phyloP scores from a whole-genome alignment of 805 yeast genomes.

The Yamadazyma philogaea region DNA sequence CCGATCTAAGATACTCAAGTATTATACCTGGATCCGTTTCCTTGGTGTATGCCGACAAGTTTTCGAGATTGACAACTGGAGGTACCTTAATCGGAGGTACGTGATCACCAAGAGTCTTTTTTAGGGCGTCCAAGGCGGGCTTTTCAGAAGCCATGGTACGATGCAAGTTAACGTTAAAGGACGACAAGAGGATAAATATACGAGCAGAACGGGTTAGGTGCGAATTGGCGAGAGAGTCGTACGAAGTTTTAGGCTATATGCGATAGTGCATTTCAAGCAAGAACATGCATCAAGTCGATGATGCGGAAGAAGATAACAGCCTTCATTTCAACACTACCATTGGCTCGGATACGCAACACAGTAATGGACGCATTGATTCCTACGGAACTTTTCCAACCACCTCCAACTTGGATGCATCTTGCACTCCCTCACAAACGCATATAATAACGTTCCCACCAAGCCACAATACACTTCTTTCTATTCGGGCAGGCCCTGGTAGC shows the following conservation, averaged over 20 bases:
- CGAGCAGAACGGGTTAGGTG: neutral
- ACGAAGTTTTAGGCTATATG: neutral
- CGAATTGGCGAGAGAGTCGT: neutral
- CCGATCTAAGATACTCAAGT: slow-evolving; percentile 4
- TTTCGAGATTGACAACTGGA: neutral
- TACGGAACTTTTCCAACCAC: neutral
- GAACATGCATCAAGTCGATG: neutral
- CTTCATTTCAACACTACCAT: neutral
- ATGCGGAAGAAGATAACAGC: neutral
- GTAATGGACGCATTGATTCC: neutral
- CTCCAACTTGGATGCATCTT: neutral
- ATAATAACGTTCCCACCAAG: slow-evolving; percentile 37
- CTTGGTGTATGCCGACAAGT: neutral
- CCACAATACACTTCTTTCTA: slow-evolving; percentile 42
- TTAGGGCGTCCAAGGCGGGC: slow-evolving; percentile 1
- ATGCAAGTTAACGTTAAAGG: neutral
- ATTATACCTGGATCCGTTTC: neutral
- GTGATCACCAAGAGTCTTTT: neutral
- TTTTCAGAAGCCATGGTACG: neutral
- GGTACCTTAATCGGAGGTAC: neutral
- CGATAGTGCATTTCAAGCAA: no score
- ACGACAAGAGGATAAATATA: neutral
- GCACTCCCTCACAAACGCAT: neutral
- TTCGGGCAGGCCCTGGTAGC: slow-evolving; percentile 72
- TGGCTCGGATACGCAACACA: neutral